A percentile compares a stretch with the other conserved stretches of the same genome.
Conservation (phyloP, 495 filamentous ascomycete genomes). For the Daldinia bambusicola region DNA sequence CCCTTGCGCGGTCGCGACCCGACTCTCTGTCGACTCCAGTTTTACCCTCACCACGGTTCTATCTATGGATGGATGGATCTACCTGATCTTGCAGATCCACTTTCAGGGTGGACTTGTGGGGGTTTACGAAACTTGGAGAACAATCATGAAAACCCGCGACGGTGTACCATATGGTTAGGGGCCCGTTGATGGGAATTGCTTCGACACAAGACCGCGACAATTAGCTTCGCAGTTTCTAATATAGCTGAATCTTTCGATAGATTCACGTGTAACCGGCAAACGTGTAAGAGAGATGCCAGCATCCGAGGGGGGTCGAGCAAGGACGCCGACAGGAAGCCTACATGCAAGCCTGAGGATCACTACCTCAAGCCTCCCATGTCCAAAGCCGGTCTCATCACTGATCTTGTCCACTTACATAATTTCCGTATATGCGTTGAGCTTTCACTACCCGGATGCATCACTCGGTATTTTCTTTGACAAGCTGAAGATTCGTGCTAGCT, state of each 20-base stretch:
- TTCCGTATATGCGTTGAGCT: slow-evolving; percentile 8
- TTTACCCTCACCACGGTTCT: slow-evolving; percentile 31
- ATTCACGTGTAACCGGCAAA: slow-evolving; percentile 24
- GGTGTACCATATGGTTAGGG: slow-evolving; percentile 26
- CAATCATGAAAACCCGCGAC: slow-evolving; percentile 16
- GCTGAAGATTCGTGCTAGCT: slow-evolving; percentile 1
- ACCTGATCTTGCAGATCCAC: slow-evolving; percentile 34
- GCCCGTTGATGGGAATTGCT: not conserved
- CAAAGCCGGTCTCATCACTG: slow-evolving; percentile 20
- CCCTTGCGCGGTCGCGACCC: slow-evolving; percentile 36
- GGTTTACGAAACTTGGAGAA: slow-evolving; percentile 25
- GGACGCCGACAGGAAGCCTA: slow-evolving; percentile 29
- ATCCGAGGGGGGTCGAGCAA: slow-evolving; percentile 21
- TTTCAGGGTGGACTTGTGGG: slow-evolving; percentile 15
- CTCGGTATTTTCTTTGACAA: not conserved
- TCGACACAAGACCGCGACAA: slow-evolving; percentile 13
- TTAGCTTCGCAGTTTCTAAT: slow-evolving; percentile 26
- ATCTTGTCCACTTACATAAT: slow-evolving; percentile 12
- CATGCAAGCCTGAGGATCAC: slow-evolving; percentile 35
- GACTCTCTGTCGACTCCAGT: slow-evolving; percentile 31
- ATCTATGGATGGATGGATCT: slow-evolving; percentile 25
- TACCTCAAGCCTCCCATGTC: slow-evolving; percentile 26
- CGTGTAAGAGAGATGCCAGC: slow-evolving; percentile 8
- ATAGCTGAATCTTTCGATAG: slow-evolving; percentile 29
- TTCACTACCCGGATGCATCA: slow-evolving; percentile 20